Conservation (phyloP, 2,329 filamentous ascomycete genomes). For the Xylariaceae sp. region DNA sequence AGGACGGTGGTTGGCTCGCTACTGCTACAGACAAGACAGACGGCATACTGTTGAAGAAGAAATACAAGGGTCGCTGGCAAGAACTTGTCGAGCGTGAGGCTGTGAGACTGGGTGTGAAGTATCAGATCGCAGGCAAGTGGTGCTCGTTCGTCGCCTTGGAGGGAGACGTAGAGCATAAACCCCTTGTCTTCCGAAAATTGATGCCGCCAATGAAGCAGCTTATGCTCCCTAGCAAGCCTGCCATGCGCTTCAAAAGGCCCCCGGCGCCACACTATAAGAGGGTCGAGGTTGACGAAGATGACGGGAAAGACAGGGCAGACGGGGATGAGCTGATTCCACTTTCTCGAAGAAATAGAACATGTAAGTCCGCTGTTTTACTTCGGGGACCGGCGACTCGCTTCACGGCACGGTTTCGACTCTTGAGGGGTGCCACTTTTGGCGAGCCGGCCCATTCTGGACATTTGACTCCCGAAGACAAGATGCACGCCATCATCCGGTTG, state of each 20-base stretch:
- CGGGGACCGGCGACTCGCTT: too few relatives aligned
- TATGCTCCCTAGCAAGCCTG: too few relatives aligned
- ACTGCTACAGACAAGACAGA: conserved; percentile 4
- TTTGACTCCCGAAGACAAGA: conserved; percentile 2
- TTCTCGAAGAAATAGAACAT: too few relatives aligned
- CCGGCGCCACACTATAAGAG: too few relatives aligned
- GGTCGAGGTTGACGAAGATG: too few relatives aligned
- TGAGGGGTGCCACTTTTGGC: too few relatives aligned
- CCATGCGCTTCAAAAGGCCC: too few relatives aligned
- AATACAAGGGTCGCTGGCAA: conserved; percentile 9
- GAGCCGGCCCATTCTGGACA: not conserved
- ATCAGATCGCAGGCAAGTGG: conserved; percentile 21
- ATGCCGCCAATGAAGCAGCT: too few relatives aligned
- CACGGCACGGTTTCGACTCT: too few relatives aligned
- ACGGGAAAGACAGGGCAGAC: too few relatives aligned
- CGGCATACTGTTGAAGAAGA: not conserved
- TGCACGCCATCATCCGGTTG: conserved; percentile 18
- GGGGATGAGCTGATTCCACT: too few relatives aligned
- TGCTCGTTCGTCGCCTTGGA: conserved; percentile 19
- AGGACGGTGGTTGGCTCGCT: conserved; percentile 20
- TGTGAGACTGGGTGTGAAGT: conserved; percentile 13
- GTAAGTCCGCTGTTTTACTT: too few relatives aligned
- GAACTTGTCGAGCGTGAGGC: conserved; percentile 22
- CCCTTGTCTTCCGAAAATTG: not conserved
- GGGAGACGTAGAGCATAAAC: conserved; percentile 6